Evolutionary conservation across 2,329 filamentous ascomycete species (phyloP).

Genomic region (Teratosphaeriaceae sp.): DNA sequence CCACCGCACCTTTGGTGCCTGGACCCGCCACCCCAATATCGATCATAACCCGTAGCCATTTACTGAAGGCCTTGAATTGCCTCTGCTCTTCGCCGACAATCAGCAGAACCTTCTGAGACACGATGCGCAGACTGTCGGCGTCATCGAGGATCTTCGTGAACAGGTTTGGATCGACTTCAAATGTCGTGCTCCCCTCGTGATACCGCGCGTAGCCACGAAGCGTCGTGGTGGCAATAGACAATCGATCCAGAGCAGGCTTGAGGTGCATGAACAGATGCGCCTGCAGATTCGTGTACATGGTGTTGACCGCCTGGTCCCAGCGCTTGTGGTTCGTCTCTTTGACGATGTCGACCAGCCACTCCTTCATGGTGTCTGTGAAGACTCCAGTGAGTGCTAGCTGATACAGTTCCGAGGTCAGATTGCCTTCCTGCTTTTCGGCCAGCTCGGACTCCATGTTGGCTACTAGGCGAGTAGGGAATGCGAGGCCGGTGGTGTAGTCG

Average conservation of each 20-base stretch:
- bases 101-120: constrained; percentile 66
- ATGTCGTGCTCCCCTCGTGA: constrained; percentile 58
- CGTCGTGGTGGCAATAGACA: constrained; percentile 71
- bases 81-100: constrained; percentile 69
- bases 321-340: constrained; percentile 58
- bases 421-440: constrained; percentile 53
- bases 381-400: constrained; percentile 81
- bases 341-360: constrained; percentile 59
- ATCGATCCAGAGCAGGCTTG: constrained; percentile 78
- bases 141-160: constrained; percentile 53
- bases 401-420: constrained; percentile 69
- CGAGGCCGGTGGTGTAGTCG: constrained; percentile 82
- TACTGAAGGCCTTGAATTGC: constrained; percentile 70
- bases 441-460: constrained; percentile 63
- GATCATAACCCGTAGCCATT: constrained; percentile 79
- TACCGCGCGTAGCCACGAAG: constrained; percentile 79
- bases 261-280: constrained; percentile 80
- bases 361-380: constrained; percentile 65
- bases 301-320: constrained; percentile 83
- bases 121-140: constrained; percentile 65
- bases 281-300: constrained; percentile 70
- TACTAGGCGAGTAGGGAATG: constrained; percentile 48
- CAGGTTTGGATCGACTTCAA: constrained; percentile 42
- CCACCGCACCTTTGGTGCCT: constrained; percentile 53
- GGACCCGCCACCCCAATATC: constrained; percentile 65